Base-by-base conservation (phyloP, 768 basidiomycete species). In the Lentinula sp. region DNA sequence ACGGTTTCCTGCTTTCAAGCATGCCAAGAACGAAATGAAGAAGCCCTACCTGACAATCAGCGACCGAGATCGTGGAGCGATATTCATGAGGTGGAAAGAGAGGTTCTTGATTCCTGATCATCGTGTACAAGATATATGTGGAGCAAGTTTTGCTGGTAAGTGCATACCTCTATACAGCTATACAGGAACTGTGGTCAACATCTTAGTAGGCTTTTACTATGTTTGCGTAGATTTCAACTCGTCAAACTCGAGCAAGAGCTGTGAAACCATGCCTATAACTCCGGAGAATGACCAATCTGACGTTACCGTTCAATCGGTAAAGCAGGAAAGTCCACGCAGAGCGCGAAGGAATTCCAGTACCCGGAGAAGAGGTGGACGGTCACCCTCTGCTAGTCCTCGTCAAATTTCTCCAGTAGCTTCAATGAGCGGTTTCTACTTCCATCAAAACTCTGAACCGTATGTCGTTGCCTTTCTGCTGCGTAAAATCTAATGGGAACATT, bases 11-110 rank as follows among this genome's bases (percentile, higher is more conserved):
- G 88, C 93, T 23, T 94, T 95, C 74, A 84, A 88, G 45, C 83
- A 91, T 67, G 84, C 95, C 64, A 87, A 86, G 71, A 79, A 83
- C 62, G 91, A 95, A 68, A 81, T 95, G 64, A 84, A 87, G 70
- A 79, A 84, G 69, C 93, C 93, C 0, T 81, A 86, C 63, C 68
- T 92, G 72, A 92, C 90, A 45, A 87, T 96, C 68, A 75, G 83
- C 50, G 89, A 90, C 68, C 79, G 88, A 45, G 87, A 90, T 67
- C 82, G 88, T 53, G 88, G 88, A 1, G 88, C 88, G 28, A 85
- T 95, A 35, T 98, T 98, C 71, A 93, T 98, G 89, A 81, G 96
- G 63, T 95, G 94, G 90, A 98, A 98, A 75, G 96, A 98, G 75
- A 81, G 88, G 68, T 98, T 97, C 74, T 78, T 98, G 57, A 91